Conservation (phyloP, 2,329 filamentous ascomycete genomes). For the Aspergillus hortae region DNA sequence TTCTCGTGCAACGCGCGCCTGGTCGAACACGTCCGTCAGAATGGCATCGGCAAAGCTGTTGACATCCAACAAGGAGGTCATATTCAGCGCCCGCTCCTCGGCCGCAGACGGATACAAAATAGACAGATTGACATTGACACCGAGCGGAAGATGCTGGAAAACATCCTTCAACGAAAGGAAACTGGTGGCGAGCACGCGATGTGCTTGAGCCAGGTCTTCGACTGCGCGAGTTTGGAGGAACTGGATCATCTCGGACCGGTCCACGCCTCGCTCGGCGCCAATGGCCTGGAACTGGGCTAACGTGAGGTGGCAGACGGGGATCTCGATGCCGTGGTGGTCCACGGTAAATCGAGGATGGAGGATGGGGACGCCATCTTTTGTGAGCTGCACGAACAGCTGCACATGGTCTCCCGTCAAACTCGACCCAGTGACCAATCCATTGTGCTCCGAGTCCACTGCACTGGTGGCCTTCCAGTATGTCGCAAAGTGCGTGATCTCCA, state of each 20-base stretch:
- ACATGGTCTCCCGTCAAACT: slow-evolving; percentile 96
- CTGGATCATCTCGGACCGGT: slow-evolving; percentile 24
- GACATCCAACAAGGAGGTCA: slow-evolving; percentile 75
- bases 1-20: slow-evolving; percentile 68
- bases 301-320: slow-evolving; percentile 76
- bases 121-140: slow-evolving; percentile 88
- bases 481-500: slow-evolving; percentile 97
- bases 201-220: slow-evolving; percentile 59
- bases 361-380: slow-evolving; percentile 79
- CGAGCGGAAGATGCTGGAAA: slow-evolving; percentile 67
- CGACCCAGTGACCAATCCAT: slow-evolving; percentile 86
- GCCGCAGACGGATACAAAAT: slow-evolving; percentile 76
- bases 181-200: slow-evolving; percentile 68
- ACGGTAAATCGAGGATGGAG: slow-evolving; percentile 84
- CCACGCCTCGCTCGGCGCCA: slow-evolving; percentile 35
- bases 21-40: slow-evolving; percentile 82
- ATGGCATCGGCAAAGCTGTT: slow-evolving; percentile 84
- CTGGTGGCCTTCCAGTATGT: slow-evolving; percentile 99
- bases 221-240: slow-evolving; percentile 30
- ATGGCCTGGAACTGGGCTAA: slow-evolving; percentile 54
- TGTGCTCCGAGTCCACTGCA: slow-evolving; percentile 80
- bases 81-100: slow-evolving; percentile 66
- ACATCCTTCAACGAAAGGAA: slow-evolving; percentile 79
- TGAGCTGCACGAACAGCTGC: slow-evolving; percentile 86
- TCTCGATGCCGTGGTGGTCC: slow-evolving; percentile 68